Base-by-base conservation (phyloP, 208 protist genomes). In the Leishmania martiniquensis region DNA sequence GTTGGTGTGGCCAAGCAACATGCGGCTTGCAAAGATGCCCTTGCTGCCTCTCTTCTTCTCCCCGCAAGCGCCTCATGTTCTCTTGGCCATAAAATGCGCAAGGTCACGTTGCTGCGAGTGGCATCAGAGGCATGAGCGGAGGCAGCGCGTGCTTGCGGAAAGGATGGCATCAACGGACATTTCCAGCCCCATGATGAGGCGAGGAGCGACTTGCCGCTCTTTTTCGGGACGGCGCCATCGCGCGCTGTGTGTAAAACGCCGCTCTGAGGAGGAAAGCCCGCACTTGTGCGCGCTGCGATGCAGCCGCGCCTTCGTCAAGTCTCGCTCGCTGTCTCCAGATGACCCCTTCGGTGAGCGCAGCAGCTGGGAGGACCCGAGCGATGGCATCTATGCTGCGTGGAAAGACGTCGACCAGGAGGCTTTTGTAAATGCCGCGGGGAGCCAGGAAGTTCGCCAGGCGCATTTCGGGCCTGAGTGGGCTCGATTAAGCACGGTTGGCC, bases 401-500 rank as follows among this genome's bases (percentile, higher is more conserved):
- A 91, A 91, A 42, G 85, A 86, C 49, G 85, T 93, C 1, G 82
- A 93, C 63, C 75, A 87, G 59, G 87, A 93, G 25, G 89, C 82
- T 7, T 95, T 96, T 67, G 88, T 81, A 22, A 84, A 82, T n/a
- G 93, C 91, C 0, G 86, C 88, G 13, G 74, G 89, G 29, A 94
- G 89, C 65, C 86, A 83, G 25, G 88, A 92, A 78, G 87, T 96
- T 65, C 85, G 85, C 4, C 76, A 88, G 74, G 85, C 89, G 0
- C 93, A 96, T 77, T 95, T 96, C 76, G 93, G 93, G 10, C 93
- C 93, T 1, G 86, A 92, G 73, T 96, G 93, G 93, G 85, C 93
- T 4, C 80, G 84, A 37, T 93, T 95, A 55, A 86, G 86, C 37
- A 94, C 91, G 7, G 85, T 96, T 4, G 93, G 89, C 1, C 84